A percentile compares a stretch with the other conserved stretches of the same genome.
phyloP scores from a whole-genome alignment of 139 green algal species.

The Picochlorum sp. region DNA sequence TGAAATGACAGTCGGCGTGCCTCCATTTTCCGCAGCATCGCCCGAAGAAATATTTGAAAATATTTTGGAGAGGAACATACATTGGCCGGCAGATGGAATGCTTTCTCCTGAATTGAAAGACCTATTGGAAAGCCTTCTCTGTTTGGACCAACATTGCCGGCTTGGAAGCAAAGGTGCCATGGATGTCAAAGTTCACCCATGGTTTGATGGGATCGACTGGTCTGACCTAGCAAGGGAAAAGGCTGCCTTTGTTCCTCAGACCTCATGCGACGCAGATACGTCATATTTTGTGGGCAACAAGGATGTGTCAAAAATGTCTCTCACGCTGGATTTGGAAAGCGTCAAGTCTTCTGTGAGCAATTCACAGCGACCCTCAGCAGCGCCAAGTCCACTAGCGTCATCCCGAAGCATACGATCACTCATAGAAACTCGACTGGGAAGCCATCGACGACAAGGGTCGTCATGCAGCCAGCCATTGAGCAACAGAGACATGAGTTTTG shows the following conservation, averaged over 20 bases:
- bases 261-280: conserved; percentile 55
- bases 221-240: conserved; percentile 55
- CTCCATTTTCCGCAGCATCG: conserved; percentile 81
- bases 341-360: background rate
- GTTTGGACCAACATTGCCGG: conserved; percentile 48
- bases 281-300: conserved; percentile 62
- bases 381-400: background rate
- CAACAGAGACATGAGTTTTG: background rate
- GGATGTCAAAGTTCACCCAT: conserved; percentile 82
- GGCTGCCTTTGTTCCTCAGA: conserved; percentile 62
- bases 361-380: background rate
- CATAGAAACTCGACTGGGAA: background rate
- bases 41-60: conserved; percentile 88
- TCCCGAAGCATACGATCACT: background rate
- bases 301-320: conserved; percentile 20
- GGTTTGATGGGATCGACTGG: conserved; percentile 75
- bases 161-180: conserved; percentile 59
- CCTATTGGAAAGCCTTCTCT: conserved; percentile 73
- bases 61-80: conserved; percentile 71
- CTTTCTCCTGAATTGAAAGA: conserved; percentile 54
- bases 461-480: conserved; percentile 3
- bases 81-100: conserved; percentile 56
- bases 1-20: conserved; percentile 70
- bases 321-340: conserved; percentile 30
- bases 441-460: background rate